Evolutionary conservation across 2,329 filamentous ascomycete species (phyloP).

Genomic region (Trichoderma sp.): DNA sequence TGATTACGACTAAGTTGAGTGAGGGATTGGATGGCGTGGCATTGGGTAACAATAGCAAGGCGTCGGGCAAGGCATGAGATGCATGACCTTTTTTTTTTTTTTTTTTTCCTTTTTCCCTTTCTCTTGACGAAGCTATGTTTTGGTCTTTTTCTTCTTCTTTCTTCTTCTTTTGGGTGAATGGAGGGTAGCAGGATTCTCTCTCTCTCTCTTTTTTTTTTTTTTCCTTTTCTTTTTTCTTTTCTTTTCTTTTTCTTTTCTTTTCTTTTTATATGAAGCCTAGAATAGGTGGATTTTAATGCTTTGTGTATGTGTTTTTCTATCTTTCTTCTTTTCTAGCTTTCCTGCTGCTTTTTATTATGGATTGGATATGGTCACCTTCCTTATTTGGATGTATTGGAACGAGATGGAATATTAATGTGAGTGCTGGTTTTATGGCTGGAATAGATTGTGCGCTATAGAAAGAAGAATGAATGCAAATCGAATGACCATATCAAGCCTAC

Average conservation of each 20-base stretch:
- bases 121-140: not conserved
- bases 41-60: conserved; percentile 25
- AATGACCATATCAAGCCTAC: too few relatives aligned
- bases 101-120: not conserved
- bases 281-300: not conserved
- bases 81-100: not conserved
- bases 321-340: not conserved
- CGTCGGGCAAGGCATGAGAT: conserved; percentile 19
- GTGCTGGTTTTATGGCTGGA: not conserved
- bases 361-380: not conserved
- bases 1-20: conserved; percentile 40
- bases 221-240: not conserved
- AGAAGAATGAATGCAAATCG: conserved; percentile 5
- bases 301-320: not conserved
- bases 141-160: not conserved
- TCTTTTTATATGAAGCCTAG: not conserved
- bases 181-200: too few relatives aligned
- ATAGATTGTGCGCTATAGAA: conserved; percentile 12
- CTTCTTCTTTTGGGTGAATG: too few relatives aligned
- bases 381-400: not conserved
- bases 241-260: not conserved
- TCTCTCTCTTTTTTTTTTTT: not conserved
- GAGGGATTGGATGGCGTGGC: conserved; percentile 31
- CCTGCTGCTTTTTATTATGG: not conserved
- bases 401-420: not conserved